Base-by-base conservation (phyloP, 148 eudicot genomes). In the Rhododendron vialii region DNA sequence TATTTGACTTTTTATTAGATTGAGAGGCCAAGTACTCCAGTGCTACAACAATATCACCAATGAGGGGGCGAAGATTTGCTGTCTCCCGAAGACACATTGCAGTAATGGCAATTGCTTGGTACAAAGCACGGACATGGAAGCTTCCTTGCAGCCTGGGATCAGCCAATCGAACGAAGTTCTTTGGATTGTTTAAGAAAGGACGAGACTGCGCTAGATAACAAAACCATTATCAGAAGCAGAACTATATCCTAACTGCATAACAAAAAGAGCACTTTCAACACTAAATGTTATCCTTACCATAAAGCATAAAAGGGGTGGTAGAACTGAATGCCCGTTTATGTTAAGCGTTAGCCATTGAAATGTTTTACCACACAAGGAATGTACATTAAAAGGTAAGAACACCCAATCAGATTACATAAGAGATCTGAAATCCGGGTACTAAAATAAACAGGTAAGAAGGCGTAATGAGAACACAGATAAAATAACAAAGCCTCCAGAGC, bases 61-160 rank as follows among this genome's bases (percentile, higher is more conserved):
- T 91, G 20, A 85, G 86, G 67, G 98, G 98, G 13, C 98, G 92
- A 24, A 83, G 53, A 65, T 47, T 87, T 79, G 96, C 92, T 41
- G 91, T 89, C 14, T 94, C 96, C 43, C 91, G 92, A 79, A 96
- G 91, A 86, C 97, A 94, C 98, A 93, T 92, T 74, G 90, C 83
- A 36, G 94, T 87, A 22, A 95, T 81, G 79, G 92, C 92, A 63
- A 93, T 86, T 24, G 93, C 36, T 65, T 94, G 96, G 69, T 94
- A 95, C 45, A 94, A 88, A 33, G 89, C 86, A 63, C 95, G 94
- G 14, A 74, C 36, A 20, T 94, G 88, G 86, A 89, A 92, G 36
- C 73, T 83, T 3, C 94, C 98, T 90, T 86, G 83, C 61, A 95
- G 88, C 79, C 83, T 80, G 36, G 98, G 94, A 85, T 95, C 96